Percentiles rank a stretch among this genome's conserved stretches.
Conservation (phyloP, 164 flowering plant genomes). For the Kingdonia uniflora region DNA sequence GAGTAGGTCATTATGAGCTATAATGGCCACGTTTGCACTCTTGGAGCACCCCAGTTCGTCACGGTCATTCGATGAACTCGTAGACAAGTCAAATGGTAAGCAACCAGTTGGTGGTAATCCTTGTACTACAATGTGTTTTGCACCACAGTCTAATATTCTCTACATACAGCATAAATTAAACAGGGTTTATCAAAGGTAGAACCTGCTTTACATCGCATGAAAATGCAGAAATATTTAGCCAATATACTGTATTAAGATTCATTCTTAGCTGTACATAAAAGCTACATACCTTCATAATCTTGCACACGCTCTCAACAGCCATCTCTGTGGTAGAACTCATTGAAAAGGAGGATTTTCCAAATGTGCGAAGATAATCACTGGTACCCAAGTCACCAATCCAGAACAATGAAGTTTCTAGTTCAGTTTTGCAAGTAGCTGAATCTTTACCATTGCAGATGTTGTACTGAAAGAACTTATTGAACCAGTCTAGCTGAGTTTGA, state of each 20-base stretch:
- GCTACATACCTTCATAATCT: slow-evolving; percentile 26
- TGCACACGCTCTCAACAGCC: slow-evolving; percentile 9
- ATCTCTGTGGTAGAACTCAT: slow-evolving; percentile 7
- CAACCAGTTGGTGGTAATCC: slow-evolving; percentile 46
- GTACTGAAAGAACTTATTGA: slow-evolving; percentile 5
- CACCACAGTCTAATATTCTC: slow-evolving; percentile 26
- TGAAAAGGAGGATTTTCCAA: slow-evolving; percentile 17
- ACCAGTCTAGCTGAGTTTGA: slow-evolving; percentile 37
- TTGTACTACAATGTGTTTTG: slow-evolving; percentile 38
- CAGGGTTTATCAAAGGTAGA: not conserved
- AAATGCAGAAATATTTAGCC: no score
- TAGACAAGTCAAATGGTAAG: slow-evolving; percentile 20
- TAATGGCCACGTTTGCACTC: slow-evolving; percentile 13
- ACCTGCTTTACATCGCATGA: not conserved
- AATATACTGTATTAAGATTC: no score
- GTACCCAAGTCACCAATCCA: slow-evolving; percentile 46
- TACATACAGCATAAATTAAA: slow-evolving; percentile 8
- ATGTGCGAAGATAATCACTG: slow-evolving; percentile 28
- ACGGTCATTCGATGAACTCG: slow-evolving; percentile 7
- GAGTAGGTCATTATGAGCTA: slow-evolving; percentile 32
- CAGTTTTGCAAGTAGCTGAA: slow-evolving; percentile 8
- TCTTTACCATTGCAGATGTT: slow-evolving; percentile 11
- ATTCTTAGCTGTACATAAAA: no score
- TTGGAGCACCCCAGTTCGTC: slow-evolving; percentile 30
- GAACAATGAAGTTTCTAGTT: slow-evolving; percentile 17